These are phyloP conservation scores for Graphilbum sp. DNA, from an alignment of 2,329 filamentous ascomycete species.

Conservation along the genomic window DNA sequence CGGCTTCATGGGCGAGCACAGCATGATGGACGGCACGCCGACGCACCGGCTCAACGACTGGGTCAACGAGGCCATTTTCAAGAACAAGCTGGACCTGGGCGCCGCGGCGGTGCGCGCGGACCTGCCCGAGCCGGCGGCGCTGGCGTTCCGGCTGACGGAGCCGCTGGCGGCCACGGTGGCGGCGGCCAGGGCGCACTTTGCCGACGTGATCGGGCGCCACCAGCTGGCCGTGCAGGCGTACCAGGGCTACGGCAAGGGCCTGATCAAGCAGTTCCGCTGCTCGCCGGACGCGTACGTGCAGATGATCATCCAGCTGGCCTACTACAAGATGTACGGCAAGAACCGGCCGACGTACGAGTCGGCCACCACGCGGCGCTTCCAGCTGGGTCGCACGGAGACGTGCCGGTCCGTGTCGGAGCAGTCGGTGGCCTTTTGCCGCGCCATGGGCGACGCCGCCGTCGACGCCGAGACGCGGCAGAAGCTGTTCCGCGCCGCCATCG, in stretches of 20 bases:
- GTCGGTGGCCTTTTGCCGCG: constrained; percentile 73
- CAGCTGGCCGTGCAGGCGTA: constrained; percentile 89
- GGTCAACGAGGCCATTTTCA: constrained; percentile 79
- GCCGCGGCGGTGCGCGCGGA: constrained; percentile 62
- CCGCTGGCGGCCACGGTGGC: constrained; percentile 65
- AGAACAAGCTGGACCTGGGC: constrained; percentile 84
- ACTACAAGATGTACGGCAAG: constrained; percentile 98
- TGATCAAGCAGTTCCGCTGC: constrained; percentile 99
- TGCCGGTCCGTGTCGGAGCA: constrained; percentile 87
- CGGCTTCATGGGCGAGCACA: constrained; percentile 96
- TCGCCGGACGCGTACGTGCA: constrained; percentile 95
- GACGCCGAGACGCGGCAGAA: constrained; percentile 35
- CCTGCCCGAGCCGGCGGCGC: constrained; percentile 60
- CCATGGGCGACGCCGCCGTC: constrained; percentile 56
- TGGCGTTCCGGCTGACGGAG: constrained; percentile 65
- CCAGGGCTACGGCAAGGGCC: constrained; percentile 91
- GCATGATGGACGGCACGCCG: constrained; percentile 99
- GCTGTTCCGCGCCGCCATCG: constrained; percentile 68
- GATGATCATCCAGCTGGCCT: constrained; percentile 96
- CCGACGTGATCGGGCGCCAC: constrained; percentile 66
- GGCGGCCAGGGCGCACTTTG: constrained; percentile 63
- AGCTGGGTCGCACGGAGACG: constrained; percentile 90
- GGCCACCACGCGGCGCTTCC: constrained; percentile 85
- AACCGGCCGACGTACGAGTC: constrained; percentile 97
- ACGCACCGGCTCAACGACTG: constrained; percentile 96